Base-by-base conservation (phyloP, 2,329 filamentous ascomycete genomes). In the Exserohilum turcica region DNA sequence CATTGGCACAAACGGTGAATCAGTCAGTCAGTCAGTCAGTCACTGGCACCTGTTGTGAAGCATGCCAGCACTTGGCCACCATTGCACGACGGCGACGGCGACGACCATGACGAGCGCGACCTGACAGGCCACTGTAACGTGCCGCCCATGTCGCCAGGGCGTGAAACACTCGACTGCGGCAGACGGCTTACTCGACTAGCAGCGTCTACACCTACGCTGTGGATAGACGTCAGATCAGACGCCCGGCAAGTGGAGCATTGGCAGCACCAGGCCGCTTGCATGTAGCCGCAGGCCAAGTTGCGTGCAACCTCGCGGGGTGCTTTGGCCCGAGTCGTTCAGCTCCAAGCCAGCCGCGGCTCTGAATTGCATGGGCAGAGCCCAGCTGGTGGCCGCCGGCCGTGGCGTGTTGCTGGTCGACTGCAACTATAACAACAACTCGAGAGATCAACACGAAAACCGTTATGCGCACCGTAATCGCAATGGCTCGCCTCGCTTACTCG, bases 391-490 rank as follows among this genome's bases (percentile, higher is more conserved):
- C n/a, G n/a, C n/a, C n/a, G n/a, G n/a, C n/a, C n/a, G n/a, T n/a
- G n/a, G n/a, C n/a, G n/a, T n/a, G n/a, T n/a, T n/a, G n/a, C n/a
- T n/a, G n/a, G n/a, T n/a, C n/a, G n/a, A n/a, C n/a, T n/a, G 12
- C n/a, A 32, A 29, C 16, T 7, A 36, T 29, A 27, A n/a, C n/a
- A n/a, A n/a, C n/a, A n/a, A n/a, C n/a, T n/a, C n/a, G n/a, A n/a
- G n/a, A n/a, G n/a, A n/a, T n/a, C n/a, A n/a, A n/a, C n/a, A 54
- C 37, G 32, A 43, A 46, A 58, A 55, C 59, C 50, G 60, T 59
- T 57, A 61, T 61, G 59, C 51, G 47, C 36, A 48, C 39, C 51
- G 58, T 33, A 63, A 55, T 61, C 53, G 53, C 53, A 64, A 62
- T 60, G 48, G 42, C 45, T 59, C 58, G 60, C 54, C 56, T 57